These are phyloP conservation scores for Eleusine indica DNA, from an alignment of 176 grass and related monocot genomes.

Conservation along the genomic window DNA sequence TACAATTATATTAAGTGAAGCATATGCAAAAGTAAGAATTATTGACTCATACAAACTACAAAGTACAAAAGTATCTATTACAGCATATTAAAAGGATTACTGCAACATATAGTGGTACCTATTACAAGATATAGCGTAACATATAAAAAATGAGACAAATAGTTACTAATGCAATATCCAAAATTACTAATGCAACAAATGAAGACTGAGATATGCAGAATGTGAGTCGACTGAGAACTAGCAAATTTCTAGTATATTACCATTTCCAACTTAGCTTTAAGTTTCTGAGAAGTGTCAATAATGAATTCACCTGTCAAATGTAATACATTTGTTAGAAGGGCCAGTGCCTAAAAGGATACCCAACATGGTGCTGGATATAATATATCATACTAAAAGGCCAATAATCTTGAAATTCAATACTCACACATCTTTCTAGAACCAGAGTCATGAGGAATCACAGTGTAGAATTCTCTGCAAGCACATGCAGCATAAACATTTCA, in stretches of 20 bases:
- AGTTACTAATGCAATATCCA: too few relatives aligned
- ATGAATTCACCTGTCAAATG: conserved; percentile 76
- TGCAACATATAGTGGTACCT: too few relatives aligned
- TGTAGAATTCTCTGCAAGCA: conserved; percentile 62
- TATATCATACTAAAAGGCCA: conserved; percentile 21
- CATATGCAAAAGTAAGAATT: too few relatives aligned
- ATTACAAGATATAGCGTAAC: too few relatives aligned
- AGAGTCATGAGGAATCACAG: conserved; percentile 97
- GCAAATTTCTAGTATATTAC: conserved; percentile 43
- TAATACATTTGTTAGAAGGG: conserved; percentile 11
- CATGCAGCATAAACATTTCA: conserved; percentile 27
- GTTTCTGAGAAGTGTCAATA: conserved; percentile 85
- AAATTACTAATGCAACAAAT: too few relatives aligned
- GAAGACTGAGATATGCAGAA: too few relatives aligned
- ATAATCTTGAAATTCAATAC: conserved; percentile 46
- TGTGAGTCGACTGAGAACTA: too few relatives aligned
- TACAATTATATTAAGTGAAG: too few relatives aligned
- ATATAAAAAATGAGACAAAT: too few relatives aligned
- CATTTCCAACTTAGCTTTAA: conserved; percentile 93
- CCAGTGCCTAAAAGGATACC: conserved; percentile 21
- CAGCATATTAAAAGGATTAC: too few relatives aligned
- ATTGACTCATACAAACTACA: too few relatives aligned
- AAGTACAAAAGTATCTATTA: too few relatives aligned
- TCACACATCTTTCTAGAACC: conserved; percentile 92
- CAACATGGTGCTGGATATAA: conserved; percentile 12